Base-by-base conservation (phyloP, 805 yeast genomes). In the Danielozyma ontarioensis region DNA sequence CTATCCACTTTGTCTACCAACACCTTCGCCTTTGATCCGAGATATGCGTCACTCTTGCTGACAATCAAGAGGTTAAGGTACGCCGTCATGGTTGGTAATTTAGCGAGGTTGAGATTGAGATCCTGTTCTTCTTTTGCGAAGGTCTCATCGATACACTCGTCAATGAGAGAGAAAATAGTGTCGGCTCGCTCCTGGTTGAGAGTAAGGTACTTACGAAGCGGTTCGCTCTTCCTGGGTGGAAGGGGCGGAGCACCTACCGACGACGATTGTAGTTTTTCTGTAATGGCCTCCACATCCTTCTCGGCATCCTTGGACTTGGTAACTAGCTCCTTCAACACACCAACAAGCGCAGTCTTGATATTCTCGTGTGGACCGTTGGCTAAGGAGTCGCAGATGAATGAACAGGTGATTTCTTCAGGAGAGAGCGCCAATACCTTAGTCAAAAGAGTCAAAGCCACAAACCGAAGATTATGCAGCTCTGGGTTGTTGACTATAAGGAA, bases 261-360 rank as follows among this genome's bases (percentile, higher is more conserved):
- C 10, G 22, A 6, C 22, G 6, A 6, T 19, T 19, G 8, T 6
- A 19, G 22, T 10, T 19, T 10, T 6, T 10, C n/a, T 15, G 25
- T 4, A 2, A 23, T 13, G 13, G 18, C 30, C 12, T 15, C 27
- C 11, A 26, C 29, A 17, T 6, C 19, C n/a, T 26, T 27, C n/a
- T 31, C 35, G 5, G 15, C 15, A 16, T 19, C 28, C 13, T 41
- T 47, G 13, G 48, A 46, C 40, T 72, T 69, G 4, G 70, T 45
- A 42, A 78, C 54, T 41, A 87, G 64, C 44, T 80, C 86, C 52
- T 82, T 86, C 48, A 87, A 68, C 16, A 86, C 76, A 3, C 80
- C 76, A 13, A 86, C 70, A 24, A 78, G 58, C 3, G 77, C 77
- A 16, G 80, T 67, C 44, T 78, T 77, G 15, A 76, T 73, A 25